Base-by-base conservation (phyloP, 1,284 basidiomycete species). In the Pseudozyma sp. region DNA sequence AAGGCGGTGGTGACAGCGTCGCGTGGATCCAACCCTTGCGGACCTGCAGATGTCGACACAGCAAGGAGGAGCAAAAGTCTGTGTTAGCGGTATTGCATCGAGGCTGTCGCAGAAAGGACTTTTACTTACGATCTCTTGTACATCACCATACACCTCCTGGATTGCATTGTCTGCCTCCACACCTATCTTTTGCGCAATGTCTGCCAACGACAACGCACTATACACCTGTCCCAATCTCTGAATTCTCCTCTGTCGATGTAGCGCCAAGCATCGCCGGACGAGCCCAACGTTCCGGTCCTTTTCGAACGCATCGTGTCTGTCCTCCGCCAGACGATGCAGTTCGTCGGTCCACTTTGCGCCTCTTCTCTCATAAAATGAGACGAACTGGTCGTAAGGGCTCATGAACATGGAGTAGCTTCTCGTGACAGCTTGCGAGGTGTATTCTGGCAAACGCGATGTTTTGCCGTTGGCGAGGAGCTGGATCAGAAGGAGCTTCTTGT, bases 151-250 rank as follows among this genome's bases (percentile, higher is more conserved):
- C 11, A 91, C 89, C 43, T 88, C 87, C 33, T 87, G 88, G 46
- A 51, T 47, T 1, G 55, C 53, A 33, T 59, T 88, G 86, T 88
- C 86, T 42, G 90, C 87, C 13, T 49, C 29, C 16, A 50, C 8
- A 34, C 88, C 89, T 46, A 92, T 87, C 11, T 87, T 87, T 29
- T 86, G 86, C 5, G 88, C 90, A 54, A 94, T 91, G 66, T 93
- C 91, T 0, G 85, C 81, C 7, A 94, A 85, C 24, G 90, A 87
- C 7, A 94, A 87, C 0, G 90, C 91, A 44, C 92, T 87, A 79
- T 93, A 94, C 7, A 92, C 92, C 53, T 88, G 88, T 0, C 90
- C 93, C 51, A 94, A 87, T 79, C 89, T 90, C 83, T 89, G 89
- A 70, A 94, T 88, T 52, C 89, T 86, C 89, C 92, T 92, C 43